These are phyloP conservation scores for Ettlia oleoabundans DNA, from an alignment of 139 green algal species.

Conservation along the genomic window DNA sequence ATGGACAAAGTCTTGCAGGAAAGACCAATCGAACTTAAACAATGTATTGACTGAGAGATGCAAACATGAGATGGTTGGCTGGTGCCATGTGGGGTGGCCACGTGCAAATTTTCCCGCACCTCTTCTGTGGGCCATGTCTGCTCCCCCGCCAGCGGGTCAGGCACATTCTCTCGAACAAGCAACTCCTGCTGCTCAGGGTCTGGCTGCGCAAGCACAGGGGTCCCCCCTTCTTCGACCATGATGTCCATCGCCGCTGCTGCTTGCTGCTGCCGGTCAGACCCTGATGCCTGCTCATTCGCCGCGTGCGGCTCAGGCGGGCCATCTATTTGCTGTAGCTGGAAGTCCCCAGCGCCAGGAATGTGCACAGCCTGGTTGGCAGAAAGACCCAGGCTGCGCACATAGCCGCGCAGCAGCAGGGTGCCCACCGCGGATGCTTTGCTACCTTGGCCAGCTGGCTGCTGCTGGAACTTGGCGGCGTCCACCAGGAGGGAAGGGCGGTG, in stretches of 20 bases:
- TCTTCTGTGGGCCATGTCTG: slow-evolving; percentile 96
- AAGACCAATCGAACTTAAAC: too few species aligned
- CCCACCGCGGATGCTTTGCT: background rate
- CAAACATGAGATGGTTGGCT: too few species aligned
- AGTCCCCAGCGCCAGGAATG: slow-evolving; percentile 82
- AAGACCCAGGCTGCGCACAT: slow-evolving; percentile 71
- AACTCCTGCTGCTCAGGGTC: slow-evolving; percentile 60
- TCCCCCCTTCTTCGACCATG: slow-evolving; percentile 33
- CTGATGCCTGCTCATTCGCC: slow-evolving; percentile 22
- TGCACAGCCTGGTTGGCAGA: slow-evolving; percentile 81
- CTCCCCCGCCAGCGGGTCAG: slow-evolving; percentile 65
- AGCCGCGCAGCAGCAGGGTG: slow-evolving; percentile 59
- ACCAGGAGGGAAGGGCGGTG: slow-evolving; percentile 76
- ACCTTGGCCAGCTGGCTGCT: background rate
- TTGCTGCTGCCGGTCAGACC: slow-evolving; percentile 19
- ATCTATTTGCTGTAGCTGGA: slow-evolving; percentile 73
- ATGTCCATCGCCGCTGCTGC: slow-evolving; percentile 5
- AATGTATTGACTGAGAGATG: too few species aligned
- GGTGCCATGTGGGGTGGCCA: too few species aligned
- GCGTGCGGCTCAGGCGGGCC: slow-evolving; percentile 42
- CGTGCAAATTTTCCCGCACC: too few species aligned
- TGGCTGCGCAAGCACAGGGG: slow-evolving; percentile 48
- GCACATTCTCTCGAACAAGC: slow-evolving; percentile 73
- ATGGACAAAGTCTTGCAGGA: too few species aligned
- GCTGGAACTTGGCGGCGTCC: slow-evolving; percentile 59